Evolutionary conservation across 345 rosid genomes (phyloP), one percentile per base, ranked within the genome.

Genomic region (Pistacia atlantica): DNA sequence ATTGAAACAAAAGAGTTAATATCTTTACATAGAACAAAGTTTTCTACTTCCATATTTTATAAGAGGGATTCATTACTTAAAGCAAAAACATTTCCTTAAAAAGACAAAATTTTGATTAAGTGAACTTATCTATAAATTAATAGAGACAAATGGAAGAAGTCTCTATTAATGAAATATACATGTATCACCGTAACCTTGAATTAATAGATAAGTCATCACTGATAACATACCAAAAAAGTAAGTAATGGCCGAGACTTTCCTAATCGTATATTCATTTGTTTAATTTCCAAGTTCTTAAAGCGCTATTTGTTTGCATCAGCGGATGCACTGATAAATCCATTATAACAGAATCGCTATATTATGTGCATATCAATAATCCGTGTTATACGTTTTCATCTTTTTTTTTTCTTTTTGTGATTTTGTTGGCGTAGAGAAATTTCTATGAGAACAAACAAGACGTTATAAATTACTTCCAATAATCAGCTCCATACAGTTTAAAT

Each of bases 71-170:
- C 18, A 17, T n/a, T 61, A n/a, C 48, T 45, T 64, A 9, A 13
- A 1, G 63, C 51, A 65, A 14, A 65, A 3, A 35, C 20, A 16
- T 71, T 51, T 64, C 22, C 70, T 64, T 35, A 64, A 42, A 72
- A 42, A 55, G 28, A 16, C 10, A 31, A 70, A 65, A 35, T 12
- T 20, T 46, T 73, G 25, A 48, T 62, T 31, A 61, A 52, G 17
- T 66, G 69, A 70, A 18, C 69, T 58, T 75, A 56, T 69, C 72
- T 38, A 55, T 64, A 73, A 65, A 38, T 60, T 35, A 65, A 70
- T 68, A 48, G 12, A n/a, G 20, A 45, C 46, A 38, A 59, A 22
- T 38, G 11, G 31, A 59, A 63, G 63, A 5, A 20, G 25, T 42
- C 45, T 65, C 54, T 17, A 9, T 52, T 35, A 52, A 54, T 33